Evolutionary conservation across 2,329 filamentous ascomycete species (phyloP).

Genomic region (Rhexocercosporidium sp.): DNA sequence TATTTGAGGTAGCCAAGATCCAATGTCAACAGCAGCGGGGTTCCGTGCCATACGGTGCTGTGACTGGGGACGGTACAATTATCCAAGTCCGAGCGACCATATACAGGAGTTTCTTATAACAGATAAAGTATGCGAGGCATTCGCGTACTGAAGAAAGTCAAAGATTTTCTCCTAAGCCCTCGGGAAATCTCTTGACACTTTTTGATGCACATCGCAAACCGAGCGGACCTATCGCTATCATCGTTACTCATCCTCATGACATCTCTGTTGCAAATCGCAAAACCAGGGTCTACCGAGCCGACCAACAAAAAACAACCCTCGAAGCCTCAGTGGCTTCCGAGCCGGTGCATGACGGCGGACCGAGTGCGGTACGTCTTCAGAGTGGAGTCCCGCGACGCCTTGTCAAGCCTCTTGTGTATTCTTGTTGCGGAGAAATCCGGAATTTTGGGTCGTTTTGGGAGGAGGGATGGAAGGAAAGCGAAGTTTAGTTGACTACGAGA

Average conservation of each 20-base stretch:
- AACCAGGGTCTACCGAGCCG: constrained; percentile 1
- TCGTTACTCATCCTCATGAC: not conserved
- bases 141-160: not conserved
- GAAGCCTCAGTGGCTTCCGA: not conserved
- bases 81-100: too few relatives aligned
- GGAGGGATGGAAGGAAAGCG: not conserved
- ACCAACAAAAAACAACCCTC: not conserved
- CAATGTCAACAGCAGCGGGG: too few relatives aligned
- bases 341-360: not conserved
- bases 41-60: too few relatives aligned
- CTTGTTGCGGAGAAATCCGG: not conserved
- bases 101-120: too few relatives aligned
- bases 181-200: not conserved
- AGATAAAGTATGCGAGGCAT: too few relatives aligned
- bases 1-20: too few relatives aligned
- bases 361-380: not conserved
- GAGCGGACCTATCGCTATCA: not conserved
- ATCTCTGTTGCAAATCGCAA: constrained; percentile 4
- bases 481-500: constrained; percentile 3
- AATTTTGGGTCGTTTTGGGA: not conserved
- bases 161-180: not conserved
- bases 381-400: not conserved
- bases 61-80: too few relatives aligned
- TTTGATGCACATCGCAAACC: not conserved
- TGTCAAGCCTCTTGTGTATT: not conserved